These are phyloP conservation scores for Zea mays DNA, from an alignment of 176 grass and related monocot species.

Conservation along the genomic window DNA sequence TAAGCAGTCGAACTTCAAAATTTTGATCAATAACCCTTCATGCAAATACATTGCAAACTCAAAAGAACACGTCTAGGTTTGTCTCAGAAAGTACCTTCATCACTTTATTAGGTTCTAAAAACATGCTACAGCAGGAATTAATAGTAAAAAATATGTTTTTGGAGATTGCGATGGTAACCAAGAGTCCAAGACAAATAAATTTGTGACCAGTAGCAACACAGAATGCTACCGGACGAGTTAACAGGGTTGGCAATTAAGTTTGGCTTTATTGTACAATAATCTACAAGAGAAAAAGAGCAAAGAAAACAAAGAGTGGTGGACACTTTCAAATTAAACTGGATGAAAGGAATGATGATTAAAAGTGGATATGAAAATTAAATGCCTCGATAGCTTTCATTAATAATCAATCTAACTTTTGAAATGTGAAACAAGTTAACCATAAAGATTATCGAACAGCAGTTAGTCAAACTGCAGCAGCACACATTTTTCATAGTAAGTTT, in stretches of 20 bases:
- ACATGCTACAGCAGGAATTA: not conserved
- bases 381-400: not conserved
- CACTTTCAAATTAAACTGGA: slow-evolving; percentile 8
- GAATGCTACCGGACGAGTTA: not conserved
- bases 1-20: not conserved
- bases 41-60: not conserved
- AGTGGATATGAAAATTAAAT: not conserved
- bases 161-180: not conserved
- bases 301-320: not conserved
- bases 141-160: not conserved
- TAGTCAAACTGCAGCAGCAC: not conserved
- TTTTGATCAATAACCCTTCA: not conserved
- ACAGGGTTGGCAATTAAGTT: slow-evolving; percentile 7
- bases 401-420: not conserved
- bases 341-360: not conserved
- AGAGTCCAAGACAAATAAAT: not conserved
- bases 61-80: not conserved
- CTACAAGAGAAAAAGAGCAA: not conserved
- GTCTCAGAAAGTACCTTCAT: not conserved
- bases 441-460: not conserved
- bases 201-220: not conserved
- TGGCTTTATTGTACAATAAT: not conserved
- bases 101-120: slow-evolving; percentile 4
- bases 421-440: not conserved
- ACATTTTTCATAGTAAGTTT: not conserved